Percentiles rank a stretch among this genome's conserved stretches.
Evolutionary conservation across 768 basidiomycete genomes (phyloP).

Genomic region (Amanita fuliginea): DNA sequence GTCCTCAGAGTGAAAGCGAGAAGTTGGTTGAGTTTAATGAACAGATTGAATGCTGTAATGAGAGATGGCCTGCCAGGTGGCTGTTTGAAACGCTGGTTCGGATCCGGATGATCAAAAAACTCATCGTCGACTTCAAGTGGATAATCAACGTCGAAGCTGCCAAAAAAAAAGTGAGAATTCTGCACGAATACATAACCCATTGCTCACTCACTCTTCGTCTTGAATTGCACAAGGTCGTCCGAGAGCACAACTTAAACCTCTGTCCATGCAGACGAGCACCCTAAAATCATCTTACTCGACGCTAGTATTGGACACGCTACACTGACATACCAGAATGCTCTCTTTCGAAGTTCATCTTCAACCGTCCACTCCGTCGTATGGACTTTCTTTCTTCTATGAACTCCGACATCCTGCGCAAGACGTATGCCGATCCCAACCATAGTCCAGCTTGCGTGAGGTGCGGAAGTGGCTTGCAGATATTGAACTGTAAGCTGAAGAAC

Average conservation of each 20-base stretch:
- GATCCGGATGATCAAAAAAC: constrained; percentile 59
- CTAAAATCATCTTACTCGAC: constrained; percentile 17
- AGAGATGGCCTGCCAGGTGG: constrained; percentile 50
- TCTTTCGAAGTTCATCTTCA: constrained; percentile 69
- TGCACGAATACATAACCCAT: constrained; percentile 1
- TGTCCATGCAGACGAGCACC: constrained; percentile 44
- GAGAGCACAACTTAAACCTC: constrained; percentile 38
- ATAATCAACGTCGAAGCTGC: constrained; percentile 66
- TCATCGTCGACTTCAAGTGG: constrained; percentile 60
- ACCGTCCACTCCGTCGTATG: constrained; percentile 23
- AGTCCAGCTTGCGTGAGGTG: constrained; percentile 60
- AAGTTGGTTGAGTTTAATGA: constrained; percentile 52
- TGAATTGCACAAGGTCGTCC: constrained; percentile 72
- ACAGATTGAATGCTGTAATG: constrained; percentile 43
- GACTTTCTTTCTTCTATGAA: constrained; percentile 39
- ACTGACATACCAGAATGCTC: constrained; percentile 44
- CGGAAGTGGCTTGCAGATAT: constrained; percentile 45
- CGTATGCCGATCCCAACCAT: constrained; percentile 64
- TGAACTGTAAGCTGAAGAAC: constrained; percentile 34
- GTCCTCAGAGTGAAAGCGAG: constrained; percentile 53
- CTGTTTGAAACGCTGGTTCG: constrained; percentile 54
- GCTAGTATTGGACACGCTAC: background rate
- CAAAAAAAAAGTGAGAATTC: background rate
- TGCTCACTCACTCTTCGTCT: constrained; percentile 64
- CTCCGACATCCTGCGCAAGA: constrained; percentile 69